Base-by-base conservation (phyloP, 257 asterid species). In the Ilex aquifolium region DNA sequence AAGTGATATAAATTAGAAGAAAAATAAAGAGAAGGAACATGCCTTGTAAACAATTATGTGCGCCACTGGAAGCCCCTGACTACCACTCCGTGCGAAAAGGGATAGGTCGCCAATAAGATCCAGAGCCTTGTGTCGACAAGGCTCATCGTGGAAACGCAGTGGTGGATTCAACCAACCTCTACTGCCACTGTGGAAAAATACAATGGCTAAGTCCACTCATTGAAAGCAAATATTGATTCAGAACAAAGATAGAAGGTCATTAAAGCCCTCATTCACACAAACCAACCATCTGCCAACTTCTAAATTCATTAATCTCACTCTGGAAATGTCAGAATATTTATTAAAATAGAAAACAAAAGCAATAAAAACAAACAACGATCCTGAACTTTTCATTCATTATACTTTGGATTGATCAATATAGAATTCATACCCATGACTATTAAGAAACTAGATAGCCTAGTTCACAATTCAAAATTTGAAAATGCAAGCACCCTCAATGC, bases 61-160 rank as follows among this genome's bases (percentile, higher is more conserved):
- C 64, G 96, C 96, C 74, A 89, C 84, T 32, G 77, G 80, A 76
- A 92, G 83, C 64, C 99, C 99, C 69, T 89, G 99, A 80, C 72
- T 85, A 51, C 99, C 97, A 66, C 76, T 77, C 63, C 73, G 71
- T 67, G 96, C 97, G 65, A 92, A 80, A 74, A 92, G 95, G 65
- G 99, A 92, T 62, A 92, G 61, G 64, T 92, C 99, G 36, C 99
- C 99, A 67, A 92, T 89, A 72, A 92, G 88, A 83, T 92, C 99
- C 68, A 92, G 77, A 68, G 83, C 87, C 85, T 92, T 92, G 72
- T 92, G 99, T 65, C 99, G 83, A 74, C 99, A 89, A 50, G 99
- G 94, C 79, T 92, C 99, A 29, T 92, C 82, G 29, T 59, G 66
- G 64, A 77, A 87, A 60, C 78, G 95, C 65, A 92, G 79, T 0